These are phyloP conservation scores for Diutina scorzettiae DNA, from an alignment of 1,139 yeast genomes.

Conservation along the genomic window DNA sequence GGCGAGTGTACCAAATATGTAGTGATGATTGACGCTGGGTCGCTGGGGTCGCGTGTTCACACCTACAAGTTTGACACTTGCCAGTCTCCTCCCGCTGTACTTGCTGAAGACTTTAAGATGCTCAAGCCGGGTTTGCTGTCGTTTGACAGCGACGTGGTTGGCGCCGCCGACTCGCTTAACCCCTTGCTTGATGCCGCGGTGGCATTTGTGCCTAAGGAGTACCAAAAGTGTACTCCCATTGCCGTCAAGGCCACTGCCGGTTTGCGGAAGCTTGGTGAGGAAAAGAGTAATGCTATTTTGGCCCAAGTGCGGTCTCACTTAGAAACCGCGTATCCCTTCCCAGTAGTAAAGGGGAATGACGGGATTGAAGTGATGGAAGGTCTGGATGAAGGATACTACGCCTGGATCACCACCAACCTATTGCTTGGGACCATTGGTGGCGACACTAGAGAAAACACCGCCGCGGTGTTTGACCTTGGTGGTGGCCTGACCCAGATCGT, in stretches of 20 bases:
- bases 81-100: slow-evolving; percentile 63
- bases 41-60: slow-evolving; percentile 93
- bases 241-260: slow-evolving; percentile 99
- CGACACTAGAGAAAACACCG: slow-evolving; percentile 61
- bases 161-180: slow-evolving; percentile 84
- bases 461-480: slow-evolving; percentile 95
- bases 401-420: slow-evolving; percentile 96
- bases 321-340: slow-evolving; percentile 74
- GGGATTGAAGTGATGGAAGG: slow-evolving; percentile 94
- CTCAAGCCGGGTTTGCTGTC: slow-evolving; percentile 86
- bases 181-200: slow-evolving; percentile 67
- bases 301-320: slow-evolving; percentile 65
- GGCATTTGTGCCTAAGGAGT: slow-evolving; percentile 57
- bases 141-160: slow-evolving; percentile 65
- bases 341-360: slow-evolving; percentile 59
- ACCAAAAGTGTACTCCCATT: slow-evolving; percentile 75
- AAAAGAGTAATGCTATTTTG: slow-evolving; percentile 57
- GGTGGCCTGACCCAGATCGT: slow-evolving; percentile 99
- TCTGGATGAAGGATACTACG: slow-evolving; percentile 95
- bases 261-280: slow-evolving; percentile 71
- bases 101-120: slow-evolving; percentile 78
- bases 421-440: slow-evolving; percentile 85
- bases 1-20: slow-evolving; percentile 32
- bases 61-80: slow-evolving; percentile 86
- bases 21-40: slow-evolving; percentile 93